Evolutionary conservation across 331 rosid species (phyloP), one percentile per base, ranked within the genome.

Genomic region (Rhamnella rubrinervis): DNA sequence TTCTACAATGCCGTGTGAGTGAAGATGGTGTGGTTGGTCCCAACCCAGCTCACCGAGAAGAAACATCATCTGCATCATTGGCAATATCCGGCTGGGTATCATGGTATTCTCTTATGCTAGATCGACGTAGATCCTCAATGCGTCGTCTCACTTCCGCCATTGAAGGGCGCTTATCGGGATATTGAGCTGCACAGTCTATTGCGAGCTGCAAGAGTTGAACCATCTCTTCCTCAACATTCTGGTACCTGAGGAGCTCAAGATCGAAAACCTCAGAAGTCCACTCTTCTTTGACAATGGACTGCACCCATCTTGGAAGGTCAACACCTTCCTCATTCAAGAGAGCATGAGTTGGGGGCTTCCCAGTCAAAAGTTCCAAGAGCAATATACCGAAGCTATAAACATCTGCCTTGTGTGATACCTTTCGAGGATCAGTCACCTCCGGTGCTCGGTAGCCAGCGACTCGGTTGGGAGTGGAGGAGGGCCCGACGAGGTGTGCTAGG

Each of bases 291-390:
- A 90, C 98, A 10, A 93, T 85, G 40, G 98, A 93, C 71, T 93
- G 98, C 68, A 93, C 98, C 98, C 98, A 93, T 76, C 98, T 82
- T 0, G 97, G 98, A 10, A 93, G 91, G 80, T 93, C 98, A 31
- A 93, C 97, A 31, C 98, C 98, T 75, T 93, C 98, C 87, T 93
- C 98, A 17, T 90, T 86, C 72, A 90, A 66, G 50, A 86, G 81
- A 9, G 98, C 79, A 40, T 93, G 96, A 0, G 97, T 88, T 1
- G 98, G 98, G 59, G 97, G 90, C 85, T 93, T 93, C 21, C 98
- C 98, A 0, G 98, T 93, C 21, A 93, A 79, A 40, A 93, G 96
- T 75, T 93, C 98, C 80, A 93, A 77, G 7, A 93, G 95, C 82
- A 93, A 78, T 51, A 93, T 97, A 0, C 98, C 98, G 10, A 90